These are phyloP conservation scores for Hypoxylon intermedium DNA, from an alignment of 495 filamentous ascomycete genomes.

Conservation along the genomic window DNA sequence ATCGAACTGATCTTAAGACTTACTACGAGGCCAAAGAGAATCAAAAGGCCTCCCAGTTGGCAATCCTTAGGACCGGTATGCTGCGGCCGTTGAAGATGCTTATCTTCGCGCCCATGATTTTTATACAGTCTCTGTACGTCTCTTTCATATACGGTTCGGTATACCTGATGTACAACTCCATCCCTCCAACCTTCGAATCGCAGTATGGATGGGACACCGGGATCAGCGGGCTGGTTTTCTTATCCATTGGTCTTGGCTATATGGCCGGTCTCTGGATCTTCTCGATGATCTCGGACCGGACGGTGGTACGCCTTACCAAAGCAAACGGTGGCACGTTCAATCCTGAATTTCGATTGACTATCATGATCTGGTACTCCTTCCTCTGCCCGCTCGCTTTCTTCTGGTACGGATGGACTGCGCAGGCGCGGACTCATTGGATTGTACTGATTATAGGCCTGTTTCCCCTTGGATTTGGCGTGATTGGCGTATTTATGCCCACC, in stretches of 20 bases:
- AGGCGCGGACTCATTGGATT: slow-evolving; percentile 54
- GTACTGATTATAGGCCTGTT: slow-evolving; percentile 61
- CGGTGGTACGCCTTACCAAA: slow-evolving; percentile 51
- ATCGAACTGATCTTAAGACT: slow-evolving; percentile 41
- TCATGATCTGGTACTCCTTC: slow-evolving; percentile 49
- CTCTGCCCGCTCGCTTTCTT: slow-evolving; percentile 56
- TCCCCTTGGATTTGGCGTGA: slow-evolving; percentile 59
- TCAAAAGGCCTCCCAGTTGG: slow-evolving; percentile 24
- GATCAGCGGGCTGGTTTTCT: slow-evolving; percentile 49
- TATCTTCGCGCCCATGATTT: slow-evolving; percentile 67
- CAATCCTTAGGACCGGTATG: slow-evolving; percentile 48
- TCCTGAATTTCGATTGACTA: slow-evolving; percentile 61
- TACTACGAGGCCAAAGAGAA: slow-evolving; percentile 41
- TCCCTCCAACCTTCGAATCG: slow-evolving; percentile 64
- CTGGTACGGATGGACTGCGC: slow-evolving; percentile 58
- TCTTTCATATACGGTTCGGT: slow-evolving; percentile 75
- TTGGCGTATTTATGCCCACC: slow-evolving; percentile 58
- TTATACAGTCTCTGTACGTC: slow-evolving; percentile 74
- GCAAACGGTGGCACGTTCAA: slow-evolving; percentile 60
- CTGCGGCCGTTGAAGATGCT: slow-evolving; percentile 64
- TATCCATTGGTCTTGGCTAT: slow-evolving; percentile 55
- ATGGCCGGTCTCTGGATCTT: slow-evolving; percentile 43
- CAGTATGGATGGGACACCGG: slow-evolving; percentile 54
- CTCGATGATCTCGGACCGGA: slow-evolving; percentile 51
- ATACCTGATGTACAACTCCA: slow-evolving; percentile 77